Base-by-base conservation (phyloP, 495 filamentous ascomycete species). In the Penicillium fimorum region DNA sequence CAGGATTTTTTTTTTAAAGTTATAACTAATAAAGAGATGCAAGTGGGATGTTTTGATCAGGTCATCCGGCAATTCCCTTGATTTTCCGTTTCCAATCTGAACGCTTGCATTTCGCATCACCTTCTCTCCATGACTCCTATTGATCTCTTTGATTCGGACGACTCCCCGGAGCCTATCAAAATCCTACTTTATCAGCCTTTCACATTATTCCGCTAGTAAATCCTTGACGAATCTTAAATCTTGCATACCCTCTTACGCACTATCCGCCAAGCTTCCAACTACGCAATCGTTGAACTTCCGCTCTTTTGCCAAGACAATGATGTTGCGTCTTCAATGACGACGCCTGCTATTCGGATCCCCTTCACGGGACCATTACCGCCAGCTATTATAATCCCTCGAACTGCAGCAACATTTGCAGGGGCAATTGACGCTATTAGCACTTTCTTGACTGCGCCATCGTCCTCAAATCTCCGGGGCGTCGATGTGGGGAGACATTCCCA, bases 351-450 rank as follows among this genome's bases (percentile, higher is more conserved):
- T 77, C 83, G 93, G 65, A 95, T 97, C 64, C 94, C 94, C 58
- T 98, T 91, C 66, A 96, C 90, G 55, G 84, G 87, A 45, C 85
- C 88, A 25, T 77, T 97, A 45, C 89, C 93, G n/a, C 78, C 87
- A 12, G 86, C 93, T 5, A 79, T 77, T 40, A 89, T 92, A 68
- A 77, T 89, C 46, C 94, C 94, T 0, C 61, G 73, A 30, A 84
- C 78, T 50, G 91, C 93, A 22, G 76, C 71, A 35, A 87, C 90
- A 2, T 66, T 87, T 24, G 61, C 81, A 7, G 90, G 89, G 24
- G 92, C 94, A 29, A 77, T 96, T 57, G 80, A 85, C 22, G 91
- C 91, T 13, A 78, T 97, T 27, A 71, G 81, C 12, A 70, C 78
- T 37, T 97, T 98, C 78, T 79, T 97, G 44, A 76, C 78, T 12